phyloP scores from a whole-genome alignment of 2,329 filamentous ascomycete species.

The Talaromyces albobiverticillius region DNA sequence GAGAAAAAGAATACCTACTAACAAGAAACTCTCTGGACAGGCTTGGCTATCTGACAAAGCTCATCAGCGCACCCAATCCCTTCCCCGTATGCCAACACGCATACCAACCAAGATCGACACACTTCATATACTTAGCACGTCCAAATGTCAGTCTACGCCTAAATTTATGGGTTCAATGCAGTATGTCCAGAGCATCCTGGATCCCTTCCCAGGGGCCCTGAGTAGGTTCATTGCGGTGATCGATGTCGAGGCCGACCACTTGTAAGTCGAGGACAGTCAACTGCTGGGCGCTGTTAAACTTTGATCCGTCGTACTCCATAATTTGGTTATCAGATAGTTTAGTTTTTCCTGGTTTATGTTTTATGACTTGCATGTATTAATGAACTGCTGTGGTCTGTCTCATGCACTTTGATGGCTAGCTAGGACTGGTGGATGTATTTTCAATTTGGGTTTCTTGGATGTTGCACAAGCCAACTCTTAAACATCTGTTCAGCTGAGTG shows the following conservation, averaged over 20 bases:
- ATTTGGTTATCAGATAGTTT: no score
- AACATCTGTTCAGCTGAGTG: not conserved
- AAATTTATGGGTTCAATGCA: not conserved
- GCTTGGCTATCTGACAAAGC: no score
- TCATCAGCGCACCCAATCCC: not conserved
- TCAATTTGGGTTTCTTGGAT: not conserved
- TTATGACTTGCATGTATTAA: no score
- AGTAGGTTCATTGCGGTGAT: slow-evolving; percentile 6
- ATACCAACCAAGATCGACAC: not conserved
- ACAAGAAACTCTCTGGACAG: no score
- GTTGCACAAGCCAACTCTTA: not conserved
- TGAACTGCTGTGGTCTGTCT: not conserved
- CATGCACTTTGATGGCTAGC: not conserved
- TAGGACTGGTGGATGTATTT: not conserved
- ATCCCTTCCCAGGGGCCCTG: not conserved
- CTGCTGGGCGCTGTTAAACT: no score
- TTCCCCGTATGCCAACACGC: not conserved
- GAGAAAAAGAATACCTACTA: no score
- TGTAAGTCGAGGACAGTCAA: no score
- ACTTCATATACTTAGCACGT: not conserved
- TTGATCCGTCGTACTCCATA: no score
- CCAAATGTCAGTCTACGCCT: not conserved
- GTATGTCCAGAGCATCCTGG: not conserved
- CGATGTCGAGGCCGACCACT: no score
- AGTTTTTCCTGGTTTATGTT: no score